Percentiles rank a stretch among this genome's conserved stretches.
Evolutionary conservation across 768 basidiomycete species (phyloP).

Genomic region (Kwoniella newhampshirensis): DNA sequence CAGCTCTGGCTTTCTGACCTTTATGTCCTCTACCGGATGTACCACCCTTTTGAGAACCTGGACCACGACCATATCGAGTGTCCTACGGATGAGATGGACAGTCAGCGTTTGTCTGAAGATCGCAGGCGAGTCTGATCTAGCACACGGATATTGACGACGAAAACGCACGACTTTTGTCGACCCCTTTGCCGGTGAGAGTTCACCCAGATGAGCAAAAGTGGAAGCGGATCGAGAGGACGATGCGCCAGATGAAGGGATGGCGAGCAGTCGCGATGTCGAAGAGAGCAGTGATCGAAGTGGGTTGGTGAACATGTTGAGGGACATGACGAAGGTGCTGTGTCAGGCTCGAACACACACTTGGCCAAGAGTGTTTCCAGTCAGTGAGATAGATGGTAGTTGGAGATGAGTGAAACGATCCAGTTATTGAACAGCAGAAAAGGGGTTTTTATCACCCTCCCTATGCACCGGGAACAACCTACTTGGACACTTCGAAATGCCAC

Average conservation of each 20-base stretch:
- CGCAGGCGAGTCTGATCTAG: no score
- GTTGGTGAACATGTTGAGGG: slow-evolving; percentile 19
- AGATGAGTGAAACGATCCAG: no score
- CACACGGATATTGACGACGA: background rate
- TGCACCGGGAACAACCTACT: no score
- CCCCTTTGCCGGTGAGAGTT: slow-evolving; percentile 41
- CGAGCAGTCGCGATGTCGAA: slow-evolving; percentile 17
- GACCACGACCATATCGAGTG: slow-evolving; percentile 80
- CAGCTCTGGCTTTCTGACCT: slow-evolving; percentile 90
- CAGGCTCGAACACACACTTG: no score
- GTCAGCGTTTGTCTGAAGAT: no score
- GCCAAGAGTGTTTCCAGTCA: no score
- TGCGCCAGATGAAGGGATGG: slow-evolving; percentile 5
- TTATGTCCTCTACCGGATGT: slow-evolving; percentile 93
- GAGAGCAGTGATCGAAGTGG: slow-evolving; percentile 16
- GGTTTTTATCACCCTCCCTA: no score
- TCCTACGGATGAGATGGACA: slow-evolving; percentile 11
- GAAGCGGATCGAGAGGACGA: slow-evolving; percentile 38
- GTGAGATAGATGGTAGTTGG: no score
- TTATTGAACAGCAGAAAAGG: no score
- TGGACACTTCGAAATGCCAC: no score
- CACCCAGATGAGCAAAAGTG: slow-evolving; percentile 35
- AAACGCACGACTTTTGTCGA: slow-evolving; percentile 34
- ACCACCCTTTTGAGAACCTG: slow-evolving; percentile 84
- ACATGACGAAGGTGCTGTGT: slow-evolving; percentile 9